Evolutionary conservation across 495 filamentous ascomycete species (phyloP).

Genomic region (Amniculicola lignicola): DNA sequence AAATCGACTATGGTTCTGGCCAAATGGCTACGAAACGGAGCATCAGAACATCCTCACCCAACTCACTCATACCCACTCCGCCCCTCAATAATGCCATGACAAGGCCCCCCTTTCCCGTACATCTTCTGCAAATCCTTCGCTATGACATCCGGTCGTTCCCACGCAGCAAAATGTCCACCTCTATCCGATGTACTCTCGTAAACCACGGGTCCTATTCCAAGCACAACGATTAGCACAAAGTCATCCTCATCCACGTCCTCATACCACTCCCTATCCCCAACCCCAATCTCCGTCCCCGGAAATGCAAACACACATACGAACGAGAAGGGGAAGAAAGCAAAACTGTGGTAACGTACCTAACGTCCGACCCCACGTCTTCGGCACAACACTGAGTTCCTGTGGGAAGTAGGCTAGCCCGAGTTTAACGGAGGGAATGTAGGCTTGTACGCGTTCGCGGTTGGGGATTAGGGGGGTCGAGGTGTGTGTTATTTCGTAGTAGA

Average conservation of each 20-base stretch:
- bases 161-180: slow-evolving; percentile 35
- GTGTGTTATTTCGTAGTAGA: slow-evolving; percentile 46
- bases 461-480: slow-evolving; percentile 37
- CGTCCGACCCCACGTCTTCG: slow-evolving; percentile 19
- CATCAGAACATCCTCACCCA: too few species aligned
- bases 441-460: slow-evolving; percentile 2
- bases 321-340: neutral
- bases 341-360: slow-evolving; percentile 8
- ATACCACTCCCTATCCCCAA: neutral
- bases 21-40: too few species aligned
- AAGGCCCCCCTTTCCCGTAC: slow-evolving; percentile 26
- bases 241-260: neutral
- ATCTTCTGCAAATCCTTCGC: slow-evolving; percentile 28
- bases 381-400: slow-evolving; percentile 24
- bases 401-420: slow-evolving; percentile 31
- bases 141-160: slow-evolving; percentile 28
- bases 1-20: too few species aligned
- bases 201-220: slow-evolving; percentile 30
- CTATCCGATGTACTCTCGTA: slow-evolving; percentile 22
- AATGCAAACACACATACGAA: neutral
- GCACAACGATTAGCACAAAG: too few species aligned
- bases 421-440: slow-evolving; percentile 5
- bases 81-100: slow-evolving; percentile 22
- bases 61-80: slow-evolving; percentile 24
- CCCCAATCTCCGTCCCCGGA: neutral